Base-by-base conservation (phyloP, 2,329 filamentous ascomycete genomes). In the Fusarium oligoseptatum region DNA sequence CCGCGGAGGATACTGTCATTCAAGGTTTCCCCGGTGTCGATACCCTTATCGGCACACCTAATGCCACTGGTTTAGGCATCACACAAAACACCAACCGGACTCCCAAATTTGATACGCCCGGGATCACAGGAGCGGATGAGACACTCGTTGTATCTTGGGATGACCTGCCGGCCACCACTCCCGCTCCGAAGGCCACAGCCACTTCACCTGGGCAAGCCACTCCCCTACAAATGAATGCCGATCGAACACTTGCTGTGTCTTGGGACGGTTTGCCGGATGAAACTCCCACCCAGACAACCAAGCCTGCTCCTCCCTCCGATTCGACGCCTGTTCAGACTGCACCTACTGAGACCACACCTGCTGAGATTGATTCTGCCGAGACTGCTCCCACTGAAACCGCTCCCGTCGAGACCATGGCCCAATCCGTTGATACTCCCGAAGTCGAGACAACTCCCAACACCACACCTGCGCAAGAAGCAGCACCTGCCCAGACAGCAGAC, bases 381-480 rank as follows among this genome's bases (percentile, higher is more conserved):
- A 24, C 20, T 15, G 8, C 20, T 24, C 11, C 32, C 50, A n/a
- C 8, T n/a, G 58, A 57, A 11, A 36, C 41, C 11, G 20, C 50
- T 27, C 52, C 62, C 12, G 8, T 34, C 17, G 65, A 64, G 67
- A 56, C 43, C 24, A 43, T 65, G 22, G 10, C 45, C 1, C 64
- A 34, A 24, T 10, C 4, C 1, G 17, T 17, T 3, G 56, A 39
- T 20, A 22, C 63, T 17, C 32, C 32, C 20, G 22, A 52, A 43
- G 20, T 32, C 1, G 6, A 62, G 27, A 50, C 15, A 1, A n/a
- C 55, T 2, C 41, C 20, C 2, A 39, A 48, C 32, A 56, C 55
- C 4, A 67, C 68, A 22, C 58, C 71, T 17, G 36, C 20, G 17
- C 45, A 70, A 45, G 69, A 75, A 36, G 62, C 43, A 14, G 61